Evolutionary conservation across 371 early-diverging fungal genomes (phyloP).

Genomic region (Apophysomyces trapeziformis): DNA sequence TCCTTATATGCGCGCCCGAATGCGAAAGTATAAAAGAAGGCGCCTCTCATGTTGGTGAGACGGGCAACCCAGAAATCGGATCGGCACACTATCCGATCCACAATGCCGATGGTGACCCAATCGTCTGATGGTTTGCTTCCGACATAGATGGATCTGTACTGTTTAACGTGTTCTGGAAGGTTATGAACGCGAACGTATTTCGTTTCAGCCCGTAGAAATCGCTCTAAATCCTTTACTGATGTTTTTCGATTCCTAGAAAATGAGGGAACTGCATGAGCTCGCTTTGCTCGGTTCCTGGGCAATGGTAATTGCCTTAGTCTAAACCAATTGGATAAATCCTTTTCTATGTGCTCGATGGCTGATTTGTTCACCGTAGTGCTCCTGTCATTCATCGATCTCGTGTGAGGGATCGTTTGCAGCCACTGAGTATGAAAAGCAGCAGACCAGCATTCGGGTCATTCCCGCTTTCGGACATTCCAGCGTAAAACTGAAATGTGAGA

Average conservation of each 20-base stretch:
- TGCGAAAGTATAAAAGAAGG: slow-evolving; percentile 29
- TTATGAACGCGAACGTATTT: slow-evolving; percentile 19
- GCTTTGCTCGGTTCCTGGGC: no score
- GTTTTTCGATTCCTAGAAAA: neutral
- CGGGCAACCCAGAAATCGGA: slow-evolving; percentile 28
- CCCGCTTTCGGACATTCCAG: no score
- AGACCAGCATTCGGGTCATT: no score
- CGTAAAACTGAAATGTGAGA: no score
- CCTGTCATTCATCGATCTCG: neutral
- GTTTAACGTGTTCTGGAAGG: slow-evolving; percentile 13
- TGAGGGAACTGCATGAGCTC: no score
- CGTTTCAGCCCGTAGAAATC: neutral
- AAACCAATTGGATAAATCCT: neutral
- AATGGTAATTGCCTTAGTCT: neutral
- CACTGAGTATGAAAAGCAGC: no score
- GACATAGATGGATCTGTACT: slow-evolving; percentile 31
- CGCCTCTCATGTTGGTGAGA: slow-evolving; percentile 38
- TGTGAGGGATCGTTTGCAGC: no score
- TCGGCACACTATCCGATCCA: slow-evolving; percentile 28
- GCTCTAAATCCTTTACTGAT: neutral
- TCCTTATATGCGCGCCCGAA: slow-evolving; percentile 32
- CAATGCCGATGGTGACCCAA: slow-evolving; percentile 44
- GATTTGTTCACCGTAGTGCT: neutral
- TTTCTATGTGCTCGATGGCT: neutral
- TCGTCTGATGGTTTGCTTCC: slow-evolving; percentile 34